Evolutionary conservation across 2,329 filamentous ascomycete genomes (phyloP), one percentile per base, ranked within the genome.

Genomic region (Clonostachys chloroleuca): DNA sequence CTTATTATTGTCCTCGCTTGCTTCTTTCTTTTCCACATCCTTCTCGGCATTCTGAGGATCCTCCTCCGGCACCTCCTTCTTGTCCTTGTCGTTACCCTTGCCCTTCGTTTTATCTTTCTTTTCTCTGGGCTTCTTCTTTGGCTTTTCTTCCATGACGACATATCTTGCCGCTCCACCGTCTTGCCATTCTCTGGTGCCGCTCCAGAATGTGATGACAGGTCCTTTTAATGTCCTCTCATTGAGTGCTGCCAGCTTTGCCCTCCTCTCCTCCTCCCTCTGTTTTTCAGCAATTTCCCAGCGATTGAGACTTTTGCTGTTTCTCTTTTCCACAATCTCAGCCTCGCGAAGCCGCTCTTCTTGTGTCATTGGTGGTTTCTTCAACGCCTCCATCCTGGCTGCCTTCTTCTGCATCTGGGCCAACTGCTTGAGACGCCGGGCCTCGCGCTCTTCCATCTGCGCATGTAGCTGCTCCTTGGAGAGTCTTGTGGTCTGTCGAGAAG

Each of bases 201-300:
- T 97, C 86, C 92, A 96, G 65, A 88, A 92, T 3, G 89, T 89
- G 40, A 96, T 84, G 12, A 96, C 89, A 0, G 94, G 90, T 0
- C 94, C 94, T 46, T 92, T 85, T 9, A 97, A 77, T 44, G 87
- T 89, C 43, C 92, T 83, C 62, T 91, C 89, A 58, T 95, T 88
- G 56, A 97, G 73, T 13, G 92, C 94, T 37, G 92, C 91, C 43
- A 97, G 74, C 67, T 87, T 92, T 39, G 84, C 87, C 53, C 83
- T 80, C 51, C 92, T 80, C 60, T 95, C 88, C 57, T 92, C 89
- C 54, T 92, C 87, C 49, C 92, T 83, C 62, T 87, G 84, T 67
- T 90, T 91, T 69, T 99, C 94, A 7, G 90, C 89, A 64, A 90
- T 87, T 65, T 97, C 92, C 92, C 92, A 97, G 47, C 89, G 80